phyloP scores from a whole-genome alignment of 805 yeast genomes.

The Danielozyma ontarioensis region DNA sequence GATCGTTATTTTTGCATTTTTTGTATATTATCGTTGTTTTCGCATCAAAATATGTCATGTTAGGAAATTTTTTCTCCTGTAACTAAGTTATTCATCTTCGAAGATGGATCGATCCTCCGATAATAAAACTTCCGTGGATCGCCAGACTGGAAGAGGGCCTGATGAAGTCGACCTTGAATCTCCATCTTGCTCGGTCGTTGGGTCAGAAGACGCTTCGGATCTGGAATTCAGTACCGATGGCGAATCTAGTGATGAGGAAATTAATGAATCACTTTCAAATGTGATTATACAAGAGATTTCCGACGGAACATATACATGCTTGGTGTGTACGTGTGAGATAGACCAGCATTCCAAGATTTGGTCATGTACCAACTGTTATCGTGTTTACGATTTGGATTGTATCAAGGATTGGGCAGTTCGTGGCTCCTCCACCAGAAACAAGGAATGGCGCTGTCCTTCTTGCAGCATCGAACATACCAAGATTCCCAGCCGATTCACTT shows the following conservation, averaged over 20 bases:
- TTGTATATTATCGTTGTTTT: too few relatives aligned
- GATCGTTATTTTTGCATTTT: too few relatives aligned
- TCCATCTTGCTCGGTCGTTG: too few relatives aligned
- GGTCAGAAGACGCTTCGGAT: background rate
- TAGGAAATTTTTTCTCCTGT: too few relatives aligned
- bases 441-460: slow-evolving; percentile 82
- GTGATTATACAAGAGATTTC: slow-evolving; percentile 55
- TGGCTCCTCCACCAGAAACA: slow-evolving; percentile 62
- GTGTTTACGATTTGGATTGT: slow-evolving; percentile 85
- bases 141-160: too few relatives aligned
- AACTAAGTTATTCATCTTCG: too few relatives aligned
- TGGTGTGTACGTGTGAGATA: slow-evolving; percentile 84
- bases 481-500: slow-evolving; percentile 55
- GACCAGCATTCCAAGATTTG: slow-evolving; percentile 63
- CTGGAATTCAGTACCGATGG: slow-evolving; percentile 15
- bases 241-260: slow-evolving; percentile 7
- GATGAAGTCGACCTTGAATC: too few relatives aligned
- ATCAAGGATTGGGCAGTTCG: slow-evolving; percentile 80
- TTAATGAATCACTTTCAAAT: slow-evolving; percentile 28
- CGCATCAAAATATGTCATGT: too few relatives aligned
- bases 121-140: too few relatives aligned
- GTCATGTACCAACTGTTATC: slow-evolving; percentile 71
- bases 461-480: slow-evolving; percentile 52
- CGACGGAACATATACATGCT: slow-evolving; percentile 71
- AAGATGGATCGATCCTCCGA: too few relatives aligned